These are phyloP conservation scores for Bipolaris sorokiniana DNA, from an alignment of 2,329 filamentous ascomycete species.

Conservation along the genomic window DNA sequence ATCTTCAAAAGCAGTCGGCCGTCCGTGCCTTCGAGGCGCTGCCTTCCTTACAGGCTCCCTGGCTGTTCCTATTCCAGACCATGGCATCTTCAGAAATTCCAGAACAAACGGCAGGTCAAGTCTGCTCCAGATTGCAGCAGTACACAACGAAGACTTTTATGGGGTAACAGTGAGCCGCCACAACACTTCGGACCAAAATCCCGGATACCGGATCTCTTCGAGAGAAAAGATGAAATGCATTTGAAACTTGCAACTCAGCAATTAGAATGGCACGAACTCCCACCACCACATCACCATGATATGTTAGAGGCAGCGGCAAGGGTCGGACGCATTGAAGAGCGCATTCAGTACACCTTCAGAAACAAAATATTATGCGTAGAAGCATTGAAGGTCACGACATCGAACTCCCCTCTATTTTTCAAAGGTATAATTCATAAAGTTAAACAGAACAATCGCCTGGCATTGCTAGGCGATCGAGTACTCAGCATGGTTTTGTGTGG, in stretches of 20 bases:
- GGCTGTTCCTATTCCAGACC: not conserved
- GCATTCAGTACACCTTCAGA: slow-evolving; percentile 29
- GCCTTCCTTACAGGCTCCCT: not conserved
- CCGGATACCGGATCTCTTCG: slow-evolving; percentile 22
- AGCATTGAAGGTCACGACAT: slow-evolving; percentile 25
- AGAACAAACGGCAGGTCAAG: not conserved
- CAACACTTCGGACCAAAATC: slow-evolving; percentile 22
- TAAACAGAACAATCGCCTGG: slow-evolving; percentile 26
- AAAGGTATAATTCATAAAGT: slow-evolving; percentile 16
- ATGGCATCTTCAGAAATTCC: not conserved
- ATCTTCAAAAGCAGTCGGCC: no score
- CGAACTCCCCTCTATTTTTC: slow-evolving; percentile 18
- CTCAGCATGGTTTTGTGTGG: slow-evolving; percentile 22
- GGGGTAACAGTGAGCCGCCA: not conserved
- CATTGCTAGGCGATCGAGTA: slow-evolving; percentile 31
- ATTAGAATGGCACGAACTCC: slow-evolving; percentile 8
- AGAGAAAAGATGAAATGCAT: slow-evolving; percentile 20
- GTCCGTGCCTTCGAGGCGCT: not conserved
- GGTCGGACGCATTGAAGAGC: slow-evolving; percentile 22
- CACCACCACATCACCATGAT: slow-evolving; percentile 18
- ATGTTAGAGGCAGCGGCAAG: slow-evolving; percentile 23
- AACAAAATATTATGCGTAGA: slow-evolving; percentile 27
- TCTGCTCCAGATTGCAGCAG: not conserved
- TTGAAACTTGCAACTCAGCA: slow-evolving; percentile 11
- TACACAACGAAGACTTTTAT: not conserved